These are phyloP conservation scores for Didymosphaeria variabile DNA, from an alignment of 2,329 filamentous ascomycete species.

Conservation along the genomic window DNA sequence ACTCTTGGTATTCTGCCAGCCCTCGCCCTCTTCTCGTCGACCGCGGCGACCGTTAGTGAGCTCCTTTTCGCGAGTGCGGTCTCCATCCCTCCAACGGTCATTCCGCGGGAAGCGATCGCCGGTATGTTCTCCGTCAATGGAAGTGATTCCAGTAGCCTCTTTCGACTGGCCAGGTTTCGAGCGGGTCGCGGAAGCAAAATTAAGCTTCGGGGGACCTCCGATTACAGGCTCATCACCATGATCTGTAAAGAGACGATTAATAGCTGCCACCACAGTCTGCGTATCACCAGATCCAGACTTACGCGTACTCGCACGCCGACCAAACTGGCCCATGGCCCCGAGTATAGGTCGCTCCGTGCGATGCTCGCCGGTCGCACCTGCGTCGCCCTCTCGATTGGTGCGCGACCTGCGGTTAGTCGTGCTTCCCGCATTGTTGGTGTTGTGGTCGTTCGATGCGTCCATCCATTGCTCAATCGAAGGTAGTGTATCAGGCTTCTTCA, in stretches of 20 bases:
- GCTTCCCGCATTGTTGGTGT: conserved; percentile 34
- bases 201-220: conserved; percentile 77
- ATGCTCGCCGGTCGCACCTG: conserved; percentile 34
- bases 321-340: conserved; percentile 49
- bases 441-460: conserved; percentile 68
- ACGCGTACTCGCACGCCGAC: conserved; percentile 52
- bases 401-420: conserved; percentile 36
- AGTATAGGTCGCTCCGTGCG: conserved; percentile 40
- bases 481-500: conserved; percentile 78
- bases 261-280: conserved; percentile 47
- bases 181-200: conserved; percentile 80
- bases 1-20: conserved; percentile 78
- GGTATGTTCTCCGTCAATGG: conserved; percentile 51
- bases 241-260: conserved; percentile 57
- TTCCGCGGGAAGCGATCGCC: conserved; percentile 43
- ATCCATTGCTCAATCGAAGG: conserved; percentile 95
- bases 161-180: conserved; percentile 54
- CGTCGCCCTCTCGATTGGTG: conserved; percentile 40
- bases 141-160: conserved; percentile 42
- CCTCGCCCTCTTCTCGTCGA: conserved; percentile 67
- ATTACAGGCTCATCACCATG: conserved; percentile 81
- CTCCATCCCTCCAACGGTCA: conserved; percentile 52
- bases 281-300: conserved; percentile 53
- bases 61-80: conserved; percentile 47
- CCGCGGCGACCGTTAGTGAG: conserved; percentile 51